Conservation (phyloP, 805 yeast species). For the Wickerhamiella vanderwaltii region DNA sequence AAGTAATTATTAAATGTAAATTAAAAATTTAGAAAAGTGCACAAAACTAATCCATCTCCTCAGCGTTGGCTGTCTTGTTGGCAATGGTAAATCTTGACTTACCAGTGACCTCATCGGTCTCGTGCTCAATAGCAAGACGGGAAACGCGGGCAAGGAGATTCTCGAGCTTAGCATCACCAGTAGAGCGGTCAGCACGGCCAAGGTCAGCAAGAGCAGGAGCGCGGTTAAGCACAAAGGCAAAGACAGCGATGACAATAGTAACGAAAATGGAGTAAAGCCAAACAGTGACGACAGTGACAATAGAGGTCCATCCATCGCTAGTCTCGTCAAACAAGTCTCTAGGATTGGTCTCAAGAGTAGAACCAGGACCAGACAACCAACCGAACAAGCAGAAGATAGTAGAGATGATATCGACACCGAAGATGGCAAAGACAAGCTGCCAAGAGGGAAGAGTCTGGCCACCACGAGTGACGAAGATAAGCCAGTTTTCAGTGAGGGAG, state of each 20-base stretch:
- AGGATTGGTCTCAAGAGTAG: conserved; percentile 25
- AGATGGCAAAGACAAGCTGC: conserved; percentile 92
- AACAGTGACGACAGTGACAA: conserved; percentile 83
- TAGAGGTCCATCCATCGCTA: conserved; percentile 83
- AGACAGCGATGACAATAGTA: conserved; percentile 92
- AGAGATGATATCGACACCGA: conserved; percentile 80
- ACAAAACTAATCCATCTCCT: conserved; percentile 25
- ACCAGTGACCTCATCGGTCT: conserved; percentile 25
- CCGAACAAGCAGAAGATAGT: conserved; percentile 88
- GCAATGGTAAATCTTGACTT: conserved; percentile 26
- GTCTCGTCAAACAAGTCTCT: conserved; percentile 37
- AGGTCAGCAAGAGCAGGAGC: conserved; percentile 26
- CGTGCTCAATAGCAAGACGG: conserved; percentile 31
- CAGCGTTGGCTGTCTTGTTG: conserved; percentile 27
- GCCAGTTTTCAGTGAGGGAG: conserved; percentile 94
- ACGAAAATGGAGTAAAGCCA: conserved; percentile 94
- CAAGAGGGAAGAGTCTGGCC: conserved; percentile 98
- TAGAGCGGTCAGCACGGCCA: conserved; percentile 26
- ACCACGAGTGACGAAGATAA: conserved; percentile 93
- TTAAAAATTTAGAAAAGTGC: not conserved
- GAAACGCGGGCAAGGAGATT: conserved; percentile 29
- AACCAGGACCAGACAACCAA: conserved; percentile 49
- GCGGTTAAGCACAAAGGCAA: conserved; percentile 61
- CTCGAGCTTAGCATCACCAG: conserved; percentile 28
- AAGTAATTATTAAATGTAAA: conserved; percentile 2